These are phyloP conservation scores for Diaporthe australafricana DNA, from an alignment of 2,329 filamentous ascomycete species.

Conservation along the genomic window DNA sequence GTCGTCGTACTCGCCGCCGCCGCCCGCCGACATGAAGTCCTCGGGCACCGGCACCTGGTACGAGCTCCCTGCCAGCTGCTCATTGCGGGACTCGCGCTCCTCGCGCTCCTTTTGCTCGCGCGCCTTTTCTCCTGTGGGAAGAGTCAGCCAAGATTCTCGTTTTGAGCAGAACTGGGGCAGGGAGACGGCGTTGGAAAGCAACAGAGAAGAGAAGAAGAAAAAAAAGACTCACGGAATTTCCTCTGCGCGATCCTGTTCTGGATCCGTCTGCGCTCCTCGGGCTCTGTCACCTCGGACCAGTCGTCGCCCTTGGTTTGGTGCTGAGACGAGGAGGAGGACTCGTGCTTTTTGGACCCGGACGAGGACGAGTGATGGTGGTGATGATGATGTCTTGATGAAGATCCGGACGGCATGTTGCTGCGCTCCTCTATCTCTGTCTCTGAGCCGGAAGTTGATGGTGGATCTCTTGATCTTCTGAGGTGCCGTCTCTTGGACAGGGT, in stretches of 20 bases:
- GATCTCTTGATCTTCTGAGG: neutral
- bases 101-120: conserved; percentile 75
- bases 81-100: conserved; percentile 73
- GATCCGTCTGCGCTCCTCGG: conserved; percentile 77
- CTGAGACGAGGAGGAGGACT: conserved; percentile 50
- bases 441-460: conserved; percentile 43
- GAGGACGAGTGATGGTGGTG: conserved; percentile 43
- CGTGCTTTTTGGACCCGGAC: conserved; percentile 50
- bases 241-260: conserved; percentile 82
- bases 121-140: conserved; percentile 73
- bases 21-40: conserved; percentile 55
- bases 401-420: conserved; percentile 48
- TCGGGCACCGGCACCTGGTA: conserved; percentile 71
- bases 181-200: no score
- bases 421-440: conserved; percentile 43
- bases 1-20: conserved; percentile 53
- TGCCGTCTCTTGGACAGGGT: neutral
- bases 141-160: neutral
- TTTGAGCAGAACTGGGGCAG: no score
- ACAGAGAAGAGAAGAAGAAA: neutral
- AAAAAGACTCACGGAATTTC: conserved; percentile 73
- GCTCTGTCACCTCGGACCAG: conserved; percentile 77
- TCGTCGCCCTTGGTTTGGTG: conserved; percentile 63
- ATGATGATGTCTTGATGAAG: conserved; percentile 39
- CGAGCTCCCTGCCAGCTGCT: conserved; percentile 70